Evolutionary conservation across 2,329 filamentous ascomycete genomes (phyloP).

Genomic region (Ceratocystis lukuohia): DNA sequence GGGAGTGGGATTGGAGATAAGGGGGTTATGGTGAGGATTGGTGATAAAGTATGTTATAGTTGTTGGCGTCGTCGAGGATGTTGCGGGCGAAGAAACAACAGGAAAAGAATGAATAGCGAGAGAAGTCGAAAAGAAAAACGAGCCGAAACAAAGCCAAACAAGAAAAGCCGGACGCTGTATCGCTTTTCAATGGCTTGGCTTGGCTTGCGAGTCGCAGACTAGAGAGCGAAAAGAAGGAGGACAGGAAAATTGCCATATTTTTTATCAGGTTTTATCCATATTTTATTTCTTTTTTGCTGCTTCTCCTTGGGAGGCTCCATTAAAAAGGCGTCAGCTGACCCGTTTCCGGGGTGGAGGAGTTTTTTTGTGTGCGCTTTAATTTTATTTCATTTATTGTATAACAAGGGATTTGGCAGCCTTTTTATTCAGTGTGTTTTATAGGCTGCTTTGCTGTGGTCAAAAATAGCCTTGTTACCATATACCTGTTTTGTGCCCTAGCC

Average conservation of each 20-base stretch:
- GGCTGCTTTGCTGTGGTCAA: neutral
- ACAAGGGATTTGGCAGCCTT: neutral
- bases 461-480: neutral
- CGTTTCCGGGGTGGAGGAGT: neutral
- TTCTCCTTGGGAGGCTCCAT: neutral
- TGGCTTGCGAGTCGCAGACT: neutral
- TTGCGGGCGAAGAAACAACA: neutral
- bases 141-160: neutral
- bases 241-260: neutral
- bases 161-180: neutral
- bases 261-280: neutral
- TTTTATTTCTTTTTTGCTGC: neutral
- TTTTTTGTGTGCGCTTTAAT: neutral
- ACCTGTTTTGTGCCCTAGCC: no score
- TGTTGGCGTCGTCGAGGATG: neutral
- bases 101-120: neutral
- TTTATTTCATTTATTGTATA: neutral
- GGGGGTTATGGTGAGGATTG: neutral
- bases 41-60: neutral
- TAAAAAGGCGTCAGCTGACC: constrained; percentile 6
- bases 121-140: neutral
- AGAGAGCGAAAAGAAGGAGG: neutral
- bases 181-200: neutral
- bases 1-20: neutral
- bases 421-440: no score